Percentiles rank a stretch among this genome's conserved stretches.
Conservation (phyloP, 2,329 filamentous ascomycete genomes). For the Stemphylium beticola region DNA sequence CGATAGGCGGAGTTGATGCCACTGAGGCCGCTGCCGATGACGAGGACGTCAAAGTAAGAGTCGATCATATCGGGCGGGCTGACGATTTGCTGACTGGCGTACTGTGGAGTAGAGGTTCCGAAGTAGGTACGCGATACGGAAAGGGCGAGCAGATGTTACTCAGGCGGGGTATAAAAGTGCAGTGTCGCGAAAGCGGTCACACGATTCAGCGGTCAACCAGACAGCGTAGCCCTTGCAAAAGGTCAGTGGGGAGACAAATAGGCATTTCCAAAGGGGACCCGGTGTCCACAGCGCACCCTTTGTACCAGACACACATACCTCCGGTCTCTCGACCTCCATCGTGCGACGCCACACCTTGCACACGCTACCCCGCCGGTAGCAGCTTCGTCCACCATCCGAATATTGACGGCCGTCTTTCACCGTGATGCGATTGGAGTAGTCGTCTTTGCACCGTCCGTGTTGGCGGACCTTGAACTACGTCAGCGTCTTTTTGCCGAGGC, state of each 20-base stretch:
- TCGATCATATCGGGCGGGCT: slow-evolving; percentile 19
- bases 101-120: neutral
- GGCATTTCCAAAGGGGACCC: slow-evolving; percentile 4
- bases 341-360: slow-evolving; percentile 2
- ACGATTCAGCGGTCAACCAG: too few relatives aligned
- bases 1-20: slow-evolving; percentile 78
- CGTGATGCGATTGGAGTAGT: slow-evolving; percentile 1
- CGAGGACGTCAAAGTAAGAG: slow-evolving; percentile 55
- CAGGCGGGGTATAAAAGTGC: too few relatives aligned
- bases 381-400: neutral
- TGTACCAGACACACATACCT: neutral
- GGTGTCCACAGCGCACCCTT: slow-evolving; percentile 1
- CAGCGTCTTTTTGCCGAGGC: slow-evolving; percentile 9
- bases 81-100: neutral
- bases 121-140: too few relatives aligned
- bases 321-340: slow-evolving; percentile 3
- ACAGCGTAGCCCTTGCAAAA: neutral
- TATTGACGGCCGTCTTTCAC: neutral
- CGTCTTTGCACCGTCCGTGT: neutral
- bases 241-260: neutral
- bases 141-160: too few relatives aligned
- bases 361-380: neutral
- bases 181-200: too few relatives aligned
- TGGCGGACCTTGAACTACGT: slow-evolving; percentile 2
- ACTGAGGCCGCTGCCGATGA: slow-evolving; percentile 76